Evolutionary conservation across 768 basidiomycete genomes (phyloP).

Genomic region (Tubosaeta sp.): DNA sequence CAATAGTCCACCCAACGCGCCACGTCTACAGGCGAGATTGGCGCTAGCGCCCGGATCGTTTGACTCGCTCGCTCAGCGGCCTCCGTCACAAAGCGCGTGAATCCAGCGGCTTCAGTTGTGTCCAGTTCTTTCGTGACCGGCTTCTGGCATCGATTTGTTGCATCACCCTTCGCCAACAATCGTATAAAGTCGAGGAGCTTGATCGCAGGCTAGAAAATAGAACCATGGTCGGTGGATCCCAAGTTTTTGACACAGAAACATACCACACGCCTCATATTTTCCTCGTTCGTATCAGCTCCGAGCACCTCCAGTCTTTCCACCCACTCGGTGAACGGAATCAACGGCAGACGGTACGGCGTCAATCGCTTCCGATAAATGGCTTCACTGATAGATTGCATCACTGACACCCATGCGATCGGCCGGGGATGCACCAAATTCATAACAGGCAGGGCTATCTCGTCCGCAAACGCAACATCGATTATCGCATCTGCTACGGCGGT

Average conservation of each 20-base stretch:
- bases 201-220: conserved; percentile 29
- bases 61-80: conserved; percentile 30
- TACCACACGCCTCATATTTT: conserved; percentile 26
- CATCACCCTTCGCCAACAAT: conserved; percentile 16
- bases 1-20: conserved; percentile 38
- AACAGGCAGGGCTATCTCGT: conserved; percentile 13
- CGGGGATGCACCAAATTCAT: conserved; percentile 33
- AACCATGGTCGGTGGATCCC: neutral
- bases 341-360: conserved; percentile 18
- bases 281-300: conserved; percentile 12
- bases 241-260: conserved; percentile 4
- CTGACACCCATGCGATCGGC: conserved; percentile 23
- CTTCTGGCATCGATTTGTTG: neutral
- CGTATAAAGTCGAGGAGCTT: conserved; percentile 26
- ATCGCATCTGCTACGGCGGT: conserved; percentile 25
- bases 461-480: conserved; percentile 26
- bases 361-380: conserved; percentile 7
- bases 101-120: conserved; percentile 4
- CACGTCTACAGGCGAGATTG: conserved; percentile 19
- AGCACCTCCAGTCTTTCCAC: conserved; percentile 11
- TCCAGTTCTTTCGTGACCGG: neutral
- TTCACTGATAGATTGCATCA: conserved; percentile 24
- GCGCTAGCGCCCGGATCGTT: conserved; percentile 29
- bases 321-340: conserved; percentile 34
- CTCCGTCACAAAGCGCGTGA: conserved; percentile 20